Evolutionary conservation across 2,329 filamentous ascomycete species (phyloP).

Genomic region (Penicillium psychrosexuale): DNA sequence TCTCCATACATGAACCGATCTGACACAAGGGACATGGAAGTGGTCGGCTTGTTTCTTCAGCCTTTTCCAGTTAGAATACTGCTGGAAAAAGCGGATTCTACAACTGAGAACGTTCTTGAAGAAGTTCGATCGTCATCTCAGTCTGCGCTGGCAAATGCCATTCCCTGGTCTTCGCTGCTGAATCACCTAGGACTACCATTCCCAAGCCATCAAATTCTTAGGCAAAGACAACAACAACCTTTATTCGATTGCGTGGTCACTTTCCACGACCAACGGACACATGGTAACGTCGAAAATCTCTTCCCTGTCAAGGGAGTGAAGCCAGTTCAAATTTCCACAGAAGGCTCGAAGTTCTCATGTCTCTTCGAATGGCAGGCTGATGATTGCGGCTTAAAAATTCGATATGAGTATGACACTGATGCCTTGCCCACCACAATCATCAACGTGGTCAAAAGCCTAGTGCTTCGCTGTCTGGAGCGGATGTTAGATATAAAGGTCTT

Average conservation of each 20-base stretch:
- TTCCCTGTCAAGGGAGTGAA: constrained; percentile 11
- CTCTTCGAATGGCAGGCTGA: constrained; percentile 19
- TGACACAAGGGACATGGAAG: constrained; percentile 18
- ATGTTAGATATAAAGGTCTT: neutral
- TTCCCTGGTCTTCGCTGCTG: constrained; percentile 32
- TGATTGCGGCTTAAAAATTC: neutral
- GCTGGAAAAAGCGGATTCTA: constrained; percentile 1
- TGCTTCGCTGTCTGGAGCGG: neutral
- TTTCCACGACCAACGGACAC: constrained; percentile 29
- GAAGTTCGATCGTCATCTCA: constrained; percentile 21
- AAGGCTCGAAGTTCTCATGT: constrained; percentile 25
- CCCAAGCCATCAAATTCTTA: neutral
- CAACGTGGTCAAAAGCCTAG: neutral
- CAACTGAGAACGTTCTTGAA: neutral
- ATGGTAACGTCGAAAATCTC: neutral
- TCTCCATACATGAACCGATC: constrained; percentile 29
- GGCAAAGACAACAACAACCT: constrained; percentile 8
- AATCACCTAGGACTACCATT: constrained; percentile 14
- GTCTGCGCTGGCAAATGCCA: constrained; percentile 26
- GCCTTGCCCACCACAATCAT: neutral
- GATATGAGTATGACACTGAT: neutral
- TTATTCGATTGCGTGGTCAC: constrained; percentile 6
- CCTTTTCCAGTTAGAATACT: constrained; percentile 28
- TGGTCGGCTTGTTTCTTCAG: constrained; percentile 32
- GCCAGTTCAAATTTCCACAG: constrained; percentile 9